Percentiles rank a stretch among this genome's conserved stretches.
phyloP scores from a whole-genome alignment of 2,329 filamentous ascomycete genomes.

The Penicillium italicum region DNA sequence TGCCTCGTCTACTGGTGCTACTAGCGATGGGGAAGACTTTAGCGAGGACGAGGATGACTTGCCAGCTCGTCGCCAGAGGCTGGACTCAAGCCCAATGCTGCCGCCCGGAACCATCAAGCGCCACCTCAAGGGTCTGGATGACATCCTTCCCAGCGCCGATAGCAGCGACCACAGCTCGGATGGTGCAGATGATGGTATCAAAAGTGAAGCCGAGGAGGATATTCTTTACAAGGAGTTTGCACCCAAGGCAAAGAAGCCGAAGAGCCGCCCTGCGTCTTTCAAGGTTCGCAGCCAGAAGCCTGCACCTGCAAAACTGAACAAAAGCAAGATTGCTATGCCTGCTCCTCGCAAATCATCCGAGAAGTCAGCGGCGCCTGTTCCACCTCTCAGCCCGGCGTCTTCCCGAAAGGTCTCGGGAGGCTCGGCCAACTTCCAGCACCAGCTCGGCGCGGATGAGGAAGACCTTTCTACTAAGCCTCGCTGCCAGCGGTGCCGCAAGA shows the following conservation, averaged over 20 bases:
- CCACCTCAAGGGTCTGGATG: constrained; percentile 49
- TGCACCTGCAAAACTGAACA: constrained; percentile 26
- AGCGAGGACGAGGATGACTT: constrained; percentile 61
- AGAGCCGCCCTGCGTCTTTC: constrained; percentile 43
- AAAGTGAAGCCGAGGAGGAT: constrained; percentile 51
- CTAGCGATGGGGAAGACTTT: constrained; percentile 66
- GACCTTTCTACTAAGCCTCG: constrained; percentile 93
- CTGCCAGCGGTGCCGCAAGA: constrained; percentile 97
- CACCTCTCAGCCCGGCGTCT: constrained; percentile 43
- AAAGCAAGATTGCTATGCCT: constrained; percentile 36
- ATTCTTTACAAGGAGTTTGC: constrained; percentile 36
- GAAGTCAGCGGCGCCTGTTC: constrained; percentile 29
- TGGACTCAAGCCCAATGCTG: constrained; percentile 43
- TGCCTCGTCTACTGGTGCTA: constrained; percentile 79
- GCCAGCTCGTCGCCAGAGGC: constrained; percentile 41
- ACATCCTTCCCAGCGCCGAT: constrained; percentile 55
- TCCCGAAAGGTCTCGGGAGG: constrained; percentile 56
- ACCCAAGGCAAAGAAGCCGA: constrained; percentile 52
- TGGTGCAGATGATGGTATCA: constrained; percentile 55
- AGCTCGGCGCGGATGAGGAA: constrained; percentile 69
- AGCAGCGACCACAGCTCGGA: constrained; percentile 61
- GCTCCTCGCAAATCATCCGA: constrained; percentile 38
- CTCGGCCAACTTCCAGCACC: constrained; percentile 59
- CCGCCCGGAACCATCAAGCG: constrained; percentile 46
- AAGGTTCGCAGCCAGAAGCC: constrained; percentile 32